phyloP scores from a whole-genome alignment of 2,329 filamentous ascomycete species.

The Ascochyta pisi region DNA sequence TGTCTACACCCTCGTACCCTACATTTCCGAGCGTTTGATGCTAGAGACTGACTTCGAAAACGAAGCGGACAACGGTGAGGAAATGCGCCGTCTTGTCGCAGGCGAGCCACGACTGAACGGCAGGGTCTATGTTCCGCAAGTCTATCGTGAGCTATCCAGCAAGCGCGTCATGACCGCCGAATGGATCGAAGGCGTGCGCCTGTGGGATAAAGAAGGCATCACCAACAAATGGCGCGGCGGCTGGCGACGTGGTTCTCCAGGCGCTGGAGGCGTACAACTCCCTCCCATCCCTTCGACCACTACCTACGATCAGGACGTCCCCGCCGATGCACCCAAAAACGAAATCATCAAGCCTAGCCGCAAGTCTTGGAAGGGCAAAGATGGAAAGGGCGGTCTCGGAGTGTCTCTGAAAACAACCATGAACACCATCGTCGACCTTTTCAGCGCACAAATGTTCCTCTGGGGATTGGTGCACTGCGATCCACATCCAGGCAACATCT shows the following conservation, averaged over 20 bases:
- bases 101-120: conserved; percentile 77
- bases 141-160: conserved; percentile 83
- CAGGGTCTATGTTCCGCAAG: conserved; percentile 85
- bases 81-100: conserved; percentile 79
- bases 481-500: conserved; percentile 96
- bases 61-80: conserved; percentile 86
- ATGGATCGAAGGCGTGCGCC: conserved; percentile 93
- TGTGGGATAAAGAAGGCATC: conserved; percentile 91
- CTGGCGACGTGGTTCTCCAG: conserved; percentile 76
- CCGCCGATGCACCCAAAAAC: conserved; percentile 50
- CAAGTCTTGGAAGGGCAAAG: conserved; percentile 75
- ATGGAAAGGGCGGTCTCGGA: conserved; percentile 80
- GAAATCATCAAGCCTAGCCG: conserved; percentile 80
- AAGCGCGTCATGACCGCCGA: conserved; percentile 90
- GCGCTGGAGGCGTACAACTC: conserved; percentile 72
- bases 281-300: conserved; percentile 50
- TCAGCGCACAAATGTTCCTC: conserved; percentile 97
- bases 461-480: conserved; percentile 97
- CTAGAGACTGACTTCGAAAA: conserved; percentile 95
- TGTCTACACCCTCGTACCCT: conserved; percentile 87
- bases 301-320: conserved; percentile 39
- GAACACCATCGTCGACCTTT: conserved; percentile 95
- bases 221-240: conserved; percentile 80
- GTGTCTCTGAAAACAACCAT: conserved; percentile 85
- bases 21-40: conserved; percentile 88